Base-by-base conservation (phyloP, 2,329 filamentous ascomycete genomes). In the Fusarium redolens region DNA sequence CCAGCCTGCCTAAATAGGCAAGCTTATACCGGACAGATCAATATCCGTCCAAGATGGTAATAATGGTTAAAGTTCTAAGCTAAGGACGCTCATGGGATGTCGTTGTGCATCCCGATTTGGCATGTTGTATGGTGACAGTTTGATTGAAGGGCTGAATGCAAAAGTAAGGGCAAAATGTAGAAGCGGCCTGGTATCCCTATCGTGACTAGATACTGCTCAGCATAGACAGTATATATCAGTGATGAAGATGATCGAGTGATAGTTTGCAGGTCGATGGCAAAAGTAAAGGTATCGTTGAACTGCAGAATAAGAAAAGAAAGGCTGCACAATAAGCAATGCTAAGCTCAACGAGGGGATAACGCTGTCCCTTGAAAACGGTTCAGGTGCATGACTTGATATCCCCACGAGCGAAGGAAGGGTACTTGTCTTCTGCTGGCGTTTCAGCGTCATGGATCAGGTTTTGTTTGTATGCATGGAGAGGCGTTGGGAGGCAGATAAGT, bases 1-100 rank as follows among this genome's bases (percentile, higher is more conserved):
- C 41, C 38, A 35, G 33, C 44, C 43, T 61, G 47, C 65, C 65
- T 35, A 66, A 61, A 25, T 38, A 44, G 69, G 69, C 48, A 66
- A 66, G 60, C 41, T 40, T 30, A 40, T 50, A 25, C 28, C 47
- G 60, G 65, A 44, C 40, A 48, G 22, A 40, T 38, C 31, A 47
- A 59, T 56, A 68, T 55, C 66, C 56, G 35, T 25, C 22, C 40
- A 45, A 66, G 40, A 50, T 44, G 41, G 44, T 68, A 57, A 61
- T 20, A 56, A 58, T 38, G 35, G 43, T 38, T 38, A 33, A 44
- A 57, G 61, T 61, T 66, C 41, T 48, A 37, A 63, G 60, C 63
- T 44, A 61, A 43, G 38, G 15, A 50, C 41, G 38, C 14, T 41
- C 25, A 54, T 55, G 22, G 38, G 48, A 37, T 60, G 44, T 44